Conservation (phyloP, 2,329 filamentous ascomycete genomes). For the Diplocarpon mali region DNA sequence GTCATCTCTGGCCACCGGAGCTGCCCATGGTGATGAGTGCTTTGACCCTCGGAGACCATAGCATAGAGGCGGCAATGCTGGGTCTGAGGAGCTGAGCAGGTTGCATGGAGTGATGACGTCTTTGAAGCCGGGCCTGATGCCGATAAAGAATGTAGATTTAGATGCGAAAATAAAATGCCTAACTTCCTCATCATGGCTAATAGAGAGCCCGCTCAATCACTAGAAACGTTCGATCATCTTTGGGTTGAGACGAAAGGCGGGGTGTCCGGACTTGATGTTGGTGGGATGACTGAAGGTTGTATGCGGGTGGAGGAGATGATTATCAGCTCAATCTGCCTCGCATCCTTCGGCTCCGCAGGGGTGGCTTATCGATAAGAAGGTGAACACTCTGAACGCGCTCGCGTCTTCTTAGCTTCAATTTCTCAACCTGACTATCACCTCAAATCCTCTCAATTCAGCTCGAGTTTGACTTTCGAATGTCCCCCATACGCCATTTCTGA, state of each 20-base stretch:
- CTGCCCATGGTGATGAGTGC: conserved; percentile 27
- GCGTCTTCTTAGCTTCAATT: background rate
- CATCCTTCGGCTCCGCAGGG: background rate
- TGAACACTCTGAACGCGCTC: background rate
- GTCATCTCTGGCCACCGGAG: conserved; percentile 25
- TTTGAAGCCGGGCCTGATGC: conserved; percentile 24
- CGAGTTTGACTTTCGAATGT: no score
- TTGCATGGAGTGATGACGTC: conserved; percentile 21
- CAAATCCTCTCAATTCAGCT: no score
- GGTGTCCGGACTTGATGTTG: background rate
- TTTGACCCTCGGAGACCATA: conserved; percentile 28
- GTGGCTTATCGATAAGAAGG: background rate
- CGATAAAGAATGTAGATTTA: conserved; percentile 28
- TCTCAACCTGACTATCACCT: no score
- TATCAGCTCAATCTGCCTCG: no score
- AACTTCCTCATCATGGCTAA: conserved; percentile 36
- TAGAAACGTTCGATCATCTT: conserved; percentile 7
- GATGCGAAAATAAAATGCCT: conserved; percentile 28
- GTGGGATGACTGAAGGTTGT: background rate
- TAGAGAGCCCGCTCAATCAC: conserved; percentile 7
- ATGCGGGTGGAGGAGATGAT: background rate
- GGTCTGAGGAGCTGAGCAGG: background rate
- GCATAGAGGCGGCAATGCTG: conserved; percentile 28
- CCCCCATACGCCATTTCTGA: no score
- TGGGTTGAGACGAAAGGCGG: background rate